Conservation (phyloP, 805 yeast species). For the Wickerhamomyces bovis region DNA sequence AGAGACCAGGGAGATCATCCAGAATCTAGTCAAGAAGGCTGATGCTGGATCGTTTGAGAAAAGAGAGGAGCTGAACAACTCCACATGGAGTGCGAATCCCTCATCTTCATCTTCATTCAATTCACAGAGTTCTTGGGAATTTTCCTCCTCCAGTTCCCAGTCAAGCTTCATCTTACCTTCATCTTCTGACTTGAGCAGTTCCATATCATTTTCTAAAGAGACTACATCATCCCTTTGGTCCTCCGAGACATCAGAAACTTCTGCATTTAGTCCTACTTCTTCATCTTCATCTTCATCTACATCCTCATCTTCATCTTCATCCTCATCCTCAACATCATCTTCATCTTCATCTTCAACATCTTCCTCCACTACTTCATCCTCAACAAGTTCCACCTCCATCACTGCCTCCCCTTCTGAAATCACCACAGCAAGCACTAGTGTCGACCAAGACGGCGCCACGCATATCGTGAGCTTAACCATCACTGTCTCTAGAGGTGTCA, state of each 20-base stretch:
- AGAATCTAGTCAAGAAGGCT: neutral
- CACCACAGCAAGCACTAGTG: constrained; percentile 5
- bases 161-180: neutral
- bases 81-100: neutral
- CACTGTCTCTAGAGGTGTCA: constrained; percentile 6
- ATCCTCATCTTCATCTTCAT: neutral
- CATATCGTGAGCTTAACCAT: constrained; percentile 18
- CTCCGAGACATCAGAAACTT: constrained; percentile 3
- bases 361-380: constrained; percentile 1
- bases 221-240: neutral
- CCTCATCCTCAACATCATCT: neutral
- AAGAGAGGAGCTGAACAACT: neutral
- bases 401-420: neutral
- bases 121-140: too few species aligned
- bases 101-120: neutral
- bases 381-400: constrained; percentile 3
- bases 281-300: neutral
- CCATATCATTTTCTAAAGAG: constrained; percentile 3
- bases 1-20: neutral
- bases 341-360: constrained; percentile 6
- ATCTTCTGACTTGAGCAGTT: neutral
- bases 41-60: neutral
- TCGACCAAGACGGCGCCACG: constrained; percentile 9
- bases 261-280: constrained; percentile 2
- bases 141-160: too few species aligned